A percentile compares a stretch with the other conserved stretches of the same genome.
phyloP scores from a whole-genome alignment of 805 yeast genomes.

The Candida ficus region DNA sequence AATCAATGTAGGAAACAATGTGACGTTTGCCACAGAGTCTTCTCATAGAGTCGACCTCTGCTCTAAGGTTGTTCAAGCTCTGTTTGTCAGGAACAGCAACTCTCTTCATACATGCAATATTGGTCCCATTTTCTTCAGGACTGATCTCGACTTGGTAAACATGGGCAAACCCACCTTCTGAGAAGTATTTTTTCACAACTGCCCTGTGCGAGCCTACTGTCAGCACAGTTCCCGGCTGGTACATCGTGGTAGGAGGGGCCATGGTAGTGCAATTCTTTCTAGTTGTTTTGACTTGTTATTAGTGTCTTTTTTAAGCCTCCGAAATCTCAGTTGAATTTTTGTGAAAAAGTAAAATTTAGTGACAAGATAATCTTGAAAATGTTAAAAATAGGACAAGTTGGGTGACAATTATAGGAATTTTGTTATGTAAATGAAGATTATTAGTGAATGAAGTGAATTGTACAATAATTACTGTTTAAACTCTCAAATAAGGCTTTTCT shows the following conservation, averaged over 20 bases:
- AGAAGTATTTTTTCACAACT: slow-evolving; percentile 62
- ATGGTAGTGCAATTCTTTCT: not conserved
- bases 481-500: too few species aligned
- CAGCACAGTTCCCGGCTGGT: slow-evolving; percentile 68
- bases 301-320: not conserved
- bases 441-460: too few species aligned
- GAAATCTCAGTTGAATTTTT: not conserved
- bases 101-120: slow-evolving; percentile 79
- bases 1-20: slow-evolving; percentile 88
- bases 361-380: not conserved
- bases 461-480: too few species aligned
- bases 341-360: not conserved
- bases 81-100: slow-evolving; percentile 93
- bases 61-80: slow-evolving; percentile 74
- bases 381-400: not conserved
- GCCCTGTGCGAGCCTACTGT: slow-evolving; percentile 82
- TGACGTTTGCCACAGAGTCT: slow-evolving; percentile 71
- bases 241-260: slow-evolving; percentile 57
- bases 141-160: slow-evolving; percentile 75
- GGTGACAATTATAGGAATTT: not conserved
- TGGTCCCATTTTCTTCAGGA: slow-evolving; percentile 50
- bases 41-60: slow-evolving; percentile 97
- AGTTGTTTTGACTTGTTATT: not conserved
- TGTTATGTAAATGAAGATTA: too few species aligned
- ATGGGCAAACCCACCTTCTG: slow-evolving; percentile 95